phyloP scores from a whole-genome alignment of 2,329 filamentous ascomycete species.

The Microthyrium microscopicum region DNA sequence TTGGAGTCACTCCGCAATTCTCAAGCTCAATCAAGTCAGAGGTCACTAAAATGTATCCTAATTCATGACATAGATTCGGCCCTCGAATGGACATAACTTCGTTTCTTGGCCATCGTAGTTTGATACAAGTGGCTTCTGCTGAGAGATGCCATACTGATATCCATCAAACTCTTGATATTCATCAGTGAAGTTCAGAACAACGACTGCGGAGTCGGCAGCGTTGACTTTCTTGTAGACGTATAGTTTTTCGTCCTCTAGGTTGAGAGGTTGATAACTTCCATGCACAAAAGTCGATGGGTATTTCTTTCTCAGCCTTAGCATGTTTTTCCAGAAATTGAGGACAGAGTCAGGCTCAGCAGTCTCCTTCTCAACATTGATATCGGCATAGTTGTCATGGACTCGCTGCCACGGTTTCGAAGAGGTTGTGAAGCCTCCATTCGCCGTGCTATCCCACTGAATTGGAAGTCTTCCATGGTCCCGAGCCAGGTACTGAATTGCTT shows the following conservation, averaged over 20 bases:
- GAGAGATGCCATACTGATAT: too few relatives aligned
- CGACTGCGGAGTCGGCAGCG: conserved; percentile 12
- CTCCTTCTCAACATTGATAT: conserved; percentile 47
- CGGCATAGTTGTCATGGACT: conserved; percentile 43
- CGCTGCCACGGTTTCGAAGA: conserved; percentile 50
- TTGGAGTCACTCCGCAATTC: too few relatives aligned
- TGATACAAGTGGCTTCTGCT: too few relatives aligned
- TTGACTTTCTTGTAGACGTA: conserved; percentile 4
- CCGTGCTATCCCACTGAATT: conserved; percentile 49
- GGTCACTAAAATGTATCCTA: too few relatives aligned
- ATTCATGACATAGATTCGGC: conserved; percentile 3
- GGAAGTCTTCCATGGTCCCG: conserved; percentile 56
- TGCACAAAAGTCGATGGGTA: conserved; percentile 5
- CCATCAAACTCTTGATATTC: conserved; percentile 7
- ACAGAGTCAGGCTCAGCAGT: conserved; percentile 31
- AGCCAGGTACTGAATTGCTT: conserved; percentile 41
- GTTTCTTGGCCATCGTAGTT: not conserved
- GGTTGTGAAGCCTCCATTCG: conserved; percentile 49
- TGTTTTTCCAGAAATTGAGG: conserved; percentile 43
- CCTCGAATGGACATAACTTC: conserved; percentile 2
- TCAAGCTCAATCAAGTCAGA: too few relatives aligned
- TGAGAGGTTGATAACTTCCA: conserved; percentile 5
- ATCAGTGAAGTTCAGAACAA: conserved; percentile 17
- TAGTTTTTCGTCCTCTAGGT: conserved; percentile 5
- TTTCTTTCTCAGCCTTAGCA: conserved; percentile 43